These are phyloP conservation scores for Ceratocystis huliohia DNA, from an alignment of 2,329 filamentous ascomycete species.

Conservation along the genomic window DNA sequence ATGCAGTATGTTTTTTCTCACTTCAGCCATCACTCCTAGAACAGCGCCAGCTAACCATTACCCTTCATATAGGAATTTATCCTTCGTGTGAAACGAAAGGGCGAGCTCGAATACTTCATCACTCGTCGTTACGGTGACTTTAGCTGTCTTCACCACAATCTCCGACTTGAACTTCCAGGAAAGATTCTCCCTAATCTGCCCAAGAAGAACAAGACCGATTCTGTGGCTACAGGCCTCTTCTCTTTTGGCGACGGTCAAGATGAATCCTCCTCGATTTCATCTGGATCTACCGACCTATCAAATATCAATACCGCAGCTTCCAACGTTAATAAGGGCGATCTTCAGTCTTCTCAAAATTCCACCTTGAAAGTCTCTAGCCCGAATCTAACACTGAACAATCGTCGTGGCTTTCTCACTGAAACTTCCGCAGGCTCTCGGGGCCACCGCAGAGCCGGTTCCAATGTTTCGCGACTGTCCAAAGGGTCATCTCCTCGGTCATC, in stretches of 20 bases:
- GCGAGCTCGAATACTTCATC: slow-evolving; percentile 55
- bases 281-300: slow-evolving; percentile 54
- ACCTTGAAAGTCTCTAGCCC: slow-evolving; percentile 5
- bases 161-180: slow-evolving; percentile 77
- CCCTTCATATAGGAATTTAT: slow-evolving; percentile 62
- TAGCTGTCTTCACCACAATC: slow-evolving; percentile 58
- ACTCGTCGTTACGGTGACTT: slow-evolving; percentile 86
- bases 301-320: slow-evolving; percentile 1
- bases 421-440: slow-evolving; percentile 19
- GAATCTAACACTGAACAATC: slow-evolving; percentile 1
- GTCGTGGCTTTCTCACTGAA: slow-evolving; percentile 3
- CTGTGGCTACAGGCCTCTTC: slow-evolving; percentile 48
- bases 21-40: neutral
- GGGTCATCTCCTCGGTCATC: slow-evolving; percentile 22
- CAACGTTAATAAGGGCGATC: slow-evolving; percentile 8
- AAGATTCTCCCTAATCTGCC: slow-evolving; percentile 79
- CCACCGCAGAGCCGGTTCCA: slow-evolving; percentile 25
- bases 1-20: slow-evolving; percentile 53
- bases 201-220: slow-evolving; percentile 78
- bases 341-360: neutral
- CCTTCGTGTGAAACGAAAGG: slow-evolving; percentile 67
- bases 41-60: neutral
- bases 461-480: slow-evolving; percentile 13
- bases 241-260: slow-evolving; percentile 50
- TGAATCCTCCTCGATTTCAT: slow-evolving; percentile 70